Conservation (phyloP, 2,329 filamentous ascomycete genomes). For the Diaporthe longicolla region DNA sequence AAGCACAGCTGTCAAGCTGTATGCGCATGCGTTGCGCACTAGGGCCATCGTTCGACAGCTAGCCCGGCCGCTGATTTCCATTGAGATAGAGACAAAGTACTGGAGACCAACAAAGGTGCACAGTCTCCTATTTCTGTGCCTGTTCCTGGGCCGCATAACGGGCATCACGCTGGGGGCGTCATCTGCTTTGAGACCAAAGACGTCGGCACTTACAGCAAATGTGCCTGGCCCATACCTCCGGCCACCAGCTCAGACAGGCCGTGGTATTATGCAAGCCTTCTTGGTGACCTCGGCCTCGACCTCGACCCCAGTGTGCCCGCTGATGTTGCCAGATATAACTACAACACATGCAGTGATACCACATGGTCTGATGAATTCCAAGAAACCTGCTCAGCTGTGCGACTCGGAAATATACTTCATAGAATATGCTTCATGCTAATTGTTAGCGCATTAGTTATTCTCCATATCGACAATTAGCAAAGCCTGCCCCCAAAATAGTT, state of each 20-base stretch:
- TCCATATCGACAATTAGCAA: neutral
- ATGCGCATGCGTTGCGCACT: neutral
- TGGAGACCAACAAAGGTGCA: no score
- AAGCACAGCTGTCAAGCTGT: constrained; percentile 30
- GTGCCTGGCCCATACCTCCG: neutral
- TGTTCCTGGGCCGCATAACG: neutral
- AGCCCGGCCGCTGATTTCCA: neutral
- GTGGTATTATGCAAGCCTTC: constrained; percentile 14
- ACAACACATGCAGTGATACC: neutral
- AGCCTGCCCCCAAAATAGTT: neutral
- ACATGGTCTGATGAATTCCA: neutral
- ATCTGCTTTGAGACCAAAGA: neutral
- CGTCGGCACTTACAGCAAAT: neutral
- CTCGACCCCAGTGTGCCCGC: constrained; percentile 12
- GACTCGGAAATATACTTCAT: no score
- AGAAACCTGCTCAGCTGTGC: neutral
- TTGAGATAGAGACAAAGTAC: neutral
- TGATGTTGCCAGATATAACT: constrained; percentile 10
- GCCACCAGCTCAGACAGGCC: neutral
- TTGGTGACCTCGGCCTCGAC: constrained; percentile 17
- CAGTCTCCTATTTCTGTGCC: neutral
- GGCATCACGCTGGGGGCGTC: neutral
- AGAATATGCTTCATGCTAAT: no score
- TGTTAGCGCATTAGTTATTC: neutral
- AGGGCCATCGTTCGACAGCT: neutral